Base-by-base conservation (phyloP, 176 grass and related monocot species). In the Triticum turgidum region DNA sequence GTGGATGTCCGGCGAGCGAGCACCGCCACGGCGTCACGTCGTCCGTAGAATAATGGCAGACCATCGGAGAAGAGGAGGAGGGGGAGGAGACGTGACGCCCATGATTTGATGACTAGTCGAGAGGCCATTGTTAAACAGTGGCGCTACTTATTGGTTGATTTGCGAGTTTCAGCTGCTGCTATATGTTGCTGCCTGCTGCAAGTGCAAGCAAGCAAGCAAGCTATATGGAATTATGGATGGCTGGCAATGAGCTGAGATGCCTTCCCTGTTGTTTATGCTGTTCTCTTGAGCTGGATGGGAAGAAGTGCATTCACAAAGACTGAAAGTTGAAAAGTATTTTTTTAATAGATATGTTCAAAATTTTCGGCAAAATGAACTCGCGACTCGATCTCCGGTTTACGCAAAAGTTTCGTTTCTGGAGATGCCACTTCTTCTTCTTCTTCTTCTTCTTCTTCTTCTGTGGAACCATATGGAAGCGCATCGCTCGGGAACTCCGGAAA, bases 21-120 rank as follows among this genome's bases (percentile, higher is more conserved):
- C 49, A 72, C 89, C 86, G 86, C 79, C 92, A 86, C 88, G 90
- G 82, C 75, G 92, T 94, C 93, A 92, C 78, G 25, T 88, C 83
- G 66, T 34, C 15, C 6, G 33, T 86, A 90, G 88, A 92, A 95
- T 89, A 94, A 90, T 76, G 42, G 41, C 72, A n/a, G 27, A 52
- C 47, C 85, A 82, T 47, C 1, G 38, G 77, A 66, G 79, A 38
- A 7, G 37, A 38, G 73, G 73, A 18, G 41, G 64, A 73, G 62
- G 54, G 49, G 64, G 39, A 18, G 21, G 71, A 74, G 21, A 90
- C 79, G 82, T 88, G 93, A 92, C 82, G 51, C 24, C 88, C 85
- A 84, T 88, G 82, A 92, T 95, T 79, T 82, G 91, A 91, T 80
- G 73, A 64, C 14, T 13, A 6, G 41, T 68, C 30, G 44, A 81